Conservation (phyloP, 169 alveolate genomes). For the Plasmodium relictum region DNA sequence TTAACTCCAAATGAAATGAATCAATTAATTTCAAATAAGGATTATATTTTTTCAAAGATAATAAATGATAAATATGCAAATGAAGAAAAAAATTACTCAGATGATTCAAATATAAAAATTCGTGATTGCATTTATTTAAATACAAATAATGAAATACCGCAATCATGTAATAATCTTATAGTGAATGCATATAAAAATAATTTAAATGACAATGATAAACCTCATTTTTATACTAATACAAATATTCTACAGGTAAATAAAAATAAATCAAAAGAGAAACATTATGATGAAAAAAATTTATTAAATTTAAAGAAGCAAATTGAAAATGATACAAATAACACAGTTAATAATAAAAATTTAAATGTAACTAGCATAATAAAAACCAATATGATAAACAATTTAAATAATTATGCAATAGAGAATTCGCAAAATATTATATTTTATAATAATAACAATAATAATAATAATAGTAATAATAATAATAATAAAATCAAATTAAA, state of each 20-base stretch:
- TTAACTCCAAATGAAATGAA: conserved; percentile 25
- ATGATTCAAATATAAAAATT: background rate
- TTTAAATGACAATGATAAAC: background rate
- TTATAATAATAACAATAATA: conserved; percentile 4
- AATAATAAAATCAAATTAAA: conserved; percentile 14
- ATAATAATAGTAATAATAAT: background rate
- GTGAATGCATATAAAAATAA: background rate
- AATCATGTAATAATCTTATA: background rate
- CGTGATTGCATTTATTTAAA: background rate
- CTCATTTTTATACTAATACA: background rate
- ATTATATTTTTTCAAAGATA: conserved; percentile 13
- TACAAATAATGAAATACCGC: background rate
- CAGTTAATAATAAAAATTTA: background rate
- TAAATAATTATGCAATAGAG: background rate
- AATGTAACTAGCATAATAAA: background rate
- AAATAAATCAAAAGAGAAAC: background rate
- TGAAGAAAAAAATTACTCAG: background rate
- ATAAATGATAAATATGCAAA: background rate
- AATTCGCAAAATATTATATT: background rate
- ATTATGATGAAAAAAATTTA: background rate
- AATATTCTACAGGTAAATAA: background rate
- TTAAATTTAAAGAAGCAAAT: background rate
- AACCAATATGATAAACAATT: background rate
- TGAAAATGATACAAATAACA: background rate
- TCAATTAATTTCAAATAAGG: conserved; percentile 11